Conservation (phyloP, 352 stramenopile genomes). For the Pythium volutum region DNA sequence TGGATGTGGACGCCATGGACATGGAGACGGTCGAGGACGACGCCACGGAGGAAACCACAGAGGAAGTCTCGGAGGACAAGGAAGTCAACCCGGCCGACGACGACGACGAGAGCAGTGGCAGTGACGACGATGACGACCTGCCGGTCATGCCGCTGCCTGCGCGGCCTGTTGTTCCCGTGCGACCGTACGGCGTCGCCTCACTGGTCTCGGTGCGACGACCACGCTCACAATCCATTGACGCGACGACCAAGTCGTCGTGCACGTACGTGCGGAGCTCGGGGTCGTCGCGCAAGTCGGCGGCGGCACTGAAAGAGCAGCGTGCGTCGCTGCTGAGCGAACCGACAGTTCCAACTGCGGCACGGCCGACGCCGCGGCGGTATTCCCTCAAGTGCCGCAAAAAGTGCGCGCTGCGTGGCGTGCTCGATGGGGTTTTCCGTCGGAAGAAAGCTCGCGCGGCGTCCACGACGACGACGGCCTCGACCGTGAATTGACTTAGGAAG, state of each 20-base stretch:
- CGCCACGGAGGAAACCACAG: not conserved
- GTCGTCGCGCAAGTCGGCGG: constrained; percentile 3
- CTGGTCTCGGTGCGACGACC: constrained; percentile 15
- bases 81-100: constrained; percentile 5
- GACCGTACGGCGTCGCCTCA: not conserved
- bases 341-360: not conserved
- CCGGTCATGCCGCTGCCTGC: not conserved
- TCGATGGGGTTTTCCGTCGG: constrained; percentile 30
- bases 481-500: not conserved
- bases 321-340: constrained; percentile 3
- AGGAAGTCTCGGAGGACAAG: too few relatives aligned
- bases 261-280: constrained; percentile 16
- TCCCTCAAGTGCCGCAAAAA: constrained; percentile 23
- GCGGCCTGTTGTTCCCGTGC: not conserved
- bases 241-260: constrained; percentile 13
- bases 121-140: constrained; percentile 1
- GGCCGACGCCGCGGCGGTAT: not conserved
- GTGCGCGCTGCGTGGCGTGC: constrained; percentile 18
- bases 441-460: constrained; percentile 24
- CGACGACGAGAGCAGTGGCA: not conserved
- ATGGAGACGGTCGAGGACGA: not conserved
- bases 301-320: constrained; percentile 20
- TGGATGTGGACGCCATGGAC: not conserved
- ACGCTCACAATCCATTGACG: constrained; percentile 10
- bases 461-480: not conserved